Percentiles rank a stretch among this genome's conserved stretches.
phyloP scores from a whole-genome alignment of 2,329 filamentous ascomycete genomes.

The Xylariaceae sp. region DNA sequence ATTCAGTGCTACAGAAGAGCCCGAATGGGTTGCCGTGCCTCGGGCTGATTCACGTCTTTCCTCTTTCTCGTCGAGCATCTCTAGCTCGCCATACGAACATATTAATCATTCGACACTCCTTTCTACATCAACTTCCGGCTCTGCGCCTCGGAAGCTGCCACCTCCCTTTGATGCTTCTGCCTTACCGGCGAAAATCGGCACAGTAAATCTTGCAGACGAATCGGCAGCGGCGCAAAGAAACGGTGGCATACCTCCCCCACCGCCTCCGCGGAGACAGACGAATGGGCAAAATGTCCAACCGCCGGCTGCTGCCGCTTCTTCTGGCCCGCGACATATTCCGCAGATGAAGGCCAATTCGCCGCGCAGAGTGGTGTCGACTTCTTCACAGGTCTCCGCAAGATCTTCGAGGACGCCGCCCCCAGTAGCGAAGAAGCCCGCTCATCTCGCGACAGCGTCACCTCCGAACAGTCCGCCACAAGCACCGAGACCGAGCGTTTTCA shows the following conservation, averaged over 20 bases:
- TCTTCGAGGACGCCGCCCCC: conserved; percentile 37
- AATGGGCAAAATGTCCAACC: conserved; percentile 18
- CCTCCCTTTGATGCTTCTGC: conserved; percentile 48
- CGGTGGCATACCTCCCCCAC: conserved; percentile 44
- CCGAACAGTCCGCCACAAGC: conserved; percentile 23
- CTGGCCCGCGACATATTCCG: conserved; percentile 38
- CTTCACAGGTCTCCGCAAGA: conserved; percentile 23
- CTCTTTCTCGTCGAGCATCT: conserved; percentile 52
- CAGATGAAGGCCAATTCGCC: conserved; percentile 8
- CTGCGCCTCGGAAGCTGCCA: conserved; percentile 49
- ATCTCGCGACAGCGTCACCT: conserved; percentile 41
- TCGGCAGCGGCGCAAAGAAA: conserved; percentile 29
- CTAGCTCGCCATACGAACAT: conserved; percentile 59
- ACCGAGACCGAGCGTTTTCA: conserved; percentile 16
- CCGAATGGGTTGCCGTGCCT: conserved; percentile 77
- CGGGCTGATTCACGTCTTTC: conserved; percentile 53
- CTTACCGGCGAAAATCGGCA: conserved; percentile 46
- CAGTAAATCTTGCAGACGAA: conserved; percentile 44
- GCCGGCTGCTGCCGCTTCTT: conserved; percentile 18
- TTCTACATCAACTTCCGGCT: conserved; percentile 44
- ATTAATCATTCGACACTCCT: conserved; percentile 49
- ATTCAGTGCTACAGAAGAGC: conserved; percentile 69
- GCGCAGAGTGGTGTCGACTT: conserved; percentile 17
- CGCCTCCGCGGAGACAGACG: conserved; percentile 34
- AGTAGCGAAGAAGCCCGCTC: conserved; percentile 62